Evolutionary conservation across 192 early-diverging fungal genomes (phyloP), one percentile per base, ranked within the genome.

Genomic region (Linnemannia schmuckeri): DNA sequence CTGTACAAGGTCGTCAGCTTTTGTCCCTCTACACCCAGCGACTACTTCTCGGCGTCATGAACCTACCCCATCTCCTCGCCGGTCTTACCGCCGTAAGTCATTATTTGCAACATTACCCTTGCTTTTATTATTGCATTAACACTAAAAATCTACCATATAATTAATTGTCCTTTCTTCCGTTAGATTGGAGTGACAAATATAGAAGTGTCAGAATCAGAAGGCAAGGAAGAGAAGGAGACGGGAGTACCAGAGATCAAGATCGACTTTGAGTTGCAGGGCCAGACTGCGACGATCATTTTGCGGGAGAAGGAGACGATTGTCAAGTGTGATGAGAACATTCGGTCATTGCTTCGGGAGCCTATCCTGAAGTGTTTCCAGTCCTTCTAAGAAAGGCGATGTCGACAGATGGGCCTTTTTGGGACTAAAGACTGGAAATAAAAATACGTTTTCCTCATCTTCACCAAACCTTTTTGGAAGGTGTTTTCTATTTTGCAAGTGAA

Each of bases 331-430:
- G 85, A 87, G 41, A 78, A 17, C 30, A 33, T 63, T 6, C 79
- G 85, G 38, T 80, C 79, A 3, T 55, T 87, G 8, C 42, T 87
- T 4, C 57, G 85, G 33, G 85, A 81, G 17, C 75, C 85, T 15
- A 87, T 87, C 24, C 27, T 87, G 27, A 81, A 71, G 33, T 87
- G 85, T 40, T 87, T 87, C 24, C 85, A 81, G 52, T 81, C 76
- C 9, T 73, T 87, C 4, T 87, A 73, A 85, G 30, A 63, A 27
- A 55, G 24, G 17, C 4, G 15, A 18, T 27, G 27, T 22, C 7
- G 18, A 52, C 20, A 52, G 5, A 18, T 0, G 41, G 33, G 20
- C 52, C 30, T 44, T 63, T 68, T 44, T 20, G 12, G 27, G 15
- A 66, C 3, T 33, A 66, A 17, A 13, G 27, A 66, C 12, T 66